phyloP scores from a whole-genome alignment of 2,329 filamentous ascomycete species.

The Basipetospora chlamydospora region DNA sequence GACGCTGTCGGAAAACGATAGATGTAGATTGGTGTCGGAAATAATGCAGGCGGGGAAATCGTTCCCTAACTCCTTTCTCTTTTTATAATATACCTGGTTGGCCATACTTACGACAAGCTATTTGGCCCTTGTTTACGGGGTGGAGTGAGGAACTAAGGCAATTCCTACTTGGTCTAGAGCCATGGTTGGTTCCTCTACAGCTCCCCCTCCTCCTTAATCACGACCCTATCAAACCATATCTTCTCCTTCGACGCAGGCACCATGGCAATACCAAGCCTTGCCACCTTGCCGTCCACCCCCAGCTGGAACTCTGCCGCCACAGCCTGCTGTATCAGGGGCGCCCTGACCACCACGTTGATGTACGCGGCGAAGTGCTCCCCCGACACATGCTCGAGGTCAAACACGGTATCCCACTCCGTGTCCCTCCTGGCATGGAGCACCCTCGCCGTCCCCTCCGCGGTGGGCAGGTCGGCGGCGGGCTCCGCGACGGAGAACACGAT shows the following conservation, averaged over 20 bases:
- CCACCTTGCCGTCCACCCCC: neutral
- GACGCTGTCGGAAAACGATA: too few relatives aligned
- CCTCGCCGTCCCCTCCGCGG: slow-evolving; percentile 2
- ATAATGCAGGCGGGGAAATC: too few relatives aligned
- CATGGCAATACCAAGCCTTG: neutral
- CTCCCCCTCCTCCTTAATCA: too few relatives aligned
- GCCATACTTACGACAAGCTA: too few relatives aligned
- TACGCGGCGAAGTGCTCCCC: slow-evolving; percentile 8
- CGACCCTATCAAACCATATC: slow-evolving; percentile 4
- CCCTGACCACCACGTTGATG: slow-evolving; percentile 1
- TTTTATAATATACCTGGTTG: too few relatives aligned
- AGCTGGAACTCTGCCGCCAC: slow-evolving; percentile 1
- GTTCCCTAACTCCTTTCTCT: too few relatives aligned
- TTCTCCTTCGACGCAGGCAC: neutral
- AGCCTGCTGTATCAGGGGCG: neutral
- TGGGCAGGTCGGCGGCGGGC: neutral
- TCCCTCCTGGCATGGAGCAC: slow-evolving; percentile 2
- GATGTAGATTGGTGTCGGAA: too few relatives aligned
- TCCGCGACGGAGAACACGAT: slow-evolving; percentile 5
- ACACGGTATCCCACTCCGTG: slow-evolving; percentile 1
- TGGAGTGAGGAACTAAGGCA: too few relatives aligned
- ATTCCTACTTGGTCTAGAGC: too few relatives aligned
- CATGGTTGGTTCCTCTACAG: too few relatives aligned
- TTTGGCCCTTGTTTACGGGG: too few relatives aligned
- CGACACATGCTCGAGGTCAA: slow-evolving; percentile 8